Conservation (phyloP, 768 basidiomycete genomes). For the Guyanaporus albipodus region DNA sequence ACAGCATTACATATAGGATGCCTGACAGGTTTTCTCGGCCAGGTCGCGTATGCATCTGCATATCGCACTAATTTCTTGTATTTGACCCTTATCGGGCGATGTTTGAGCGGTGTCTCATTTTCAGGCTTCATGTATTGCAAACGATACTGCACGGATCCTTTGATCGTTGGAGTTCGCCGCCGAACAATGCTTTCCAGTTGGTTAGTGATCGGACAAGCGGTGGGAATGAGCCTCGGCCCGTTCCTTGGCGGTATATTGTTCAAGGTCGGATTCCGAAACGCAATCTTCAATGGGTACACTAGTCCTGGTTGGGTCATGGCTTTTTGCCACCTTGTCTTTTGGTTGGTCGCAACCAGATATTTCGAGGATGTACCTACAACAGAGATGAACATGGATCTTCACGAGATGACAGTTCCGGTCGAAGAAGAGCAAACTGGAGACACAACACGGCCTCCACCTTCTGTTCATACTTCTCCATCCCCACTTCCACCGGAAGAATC, state of each 20-base stretch:
- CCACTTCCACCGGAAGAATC: constrained; percentile 5
- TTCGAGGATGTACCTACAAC: constrained; percentile 39
- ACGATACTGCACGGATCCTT: constrained; percentile 63
- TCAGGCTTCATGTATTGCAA: constrained; percentile 40
- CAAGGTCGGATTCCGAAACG: constrained; percentile 53
- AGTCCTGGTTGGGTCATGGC: constrained; percentile 63
- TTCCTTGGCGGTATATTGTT: constrained; percentile 61
- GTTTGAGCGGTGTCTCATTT: constrained; percentile 57
- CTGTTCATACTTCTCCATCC: background rate
- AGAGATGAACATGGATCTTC: constrained; percentile 10
- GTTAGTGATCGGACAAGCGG: too few relatives aligned
- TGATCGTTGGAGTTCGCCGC: constrained; percentile 59
- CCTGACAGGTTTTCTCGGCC: constrained; percentile 48
- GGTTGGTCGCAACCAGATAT: constrained; percentile 35
- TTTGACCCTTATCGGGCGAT: constrained; percentile 67
- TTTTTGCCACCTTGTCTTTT: constrained; percentile 50
- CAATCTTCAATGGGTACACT: constrained; percentile 63
- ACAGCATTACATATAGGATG: constrained; percentile 54
- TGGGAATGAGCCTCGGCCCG: constrained; percentile 61
- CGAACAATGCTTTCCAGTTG: constrained; percentile 60
- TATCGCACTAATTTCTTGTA: constrained; percentile 59
- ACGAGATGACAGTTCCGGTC: background rate
- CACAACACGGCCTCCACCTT: background rate
- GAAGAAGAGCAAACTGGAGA: constrained; percentile 1
- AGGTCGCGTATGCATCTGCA: constrained; percentile 58